Evolutionary conservation across 2,329 filamentous ascomycete species (phyloP), one percentile per base, ranked within the genome.

Genomic region (Trichophaea hybrida): DNA sequence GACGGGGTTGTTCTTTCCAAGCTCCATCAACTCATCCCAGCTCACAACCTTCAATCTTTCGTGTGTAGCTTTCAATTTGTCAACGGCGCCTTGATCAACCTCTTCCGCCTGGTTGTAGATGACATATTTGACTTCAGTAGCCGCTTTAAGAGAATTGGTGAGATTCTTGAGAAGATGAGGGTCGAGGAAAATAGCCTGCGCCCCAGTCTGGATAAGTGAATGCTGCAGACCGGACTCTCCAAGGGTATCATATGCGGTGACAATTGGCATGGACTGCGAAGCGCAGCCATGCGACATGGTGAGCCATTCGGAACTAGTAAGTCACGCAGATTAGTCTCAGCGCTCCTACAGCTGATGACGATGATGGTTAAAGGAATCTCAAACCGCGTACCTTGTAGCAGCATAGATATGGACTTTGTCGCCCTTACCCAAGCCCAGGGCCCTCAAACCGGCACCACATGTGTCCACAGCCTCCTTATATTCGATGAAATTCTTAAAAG

Each of bases 221-320:
- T 94, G 89, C 74, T 85, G 82, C 64, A 96, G 80, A 51, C 89
- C 90, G 63, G 84, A 82, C 69, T 88, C 80, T 57, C 90, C 90
- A 49, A 96, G 83, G 34, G 89, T 94, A 72, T 96, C 90, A 73
- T 96, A 96, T 55, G 90, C 89, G 50, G 91, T 97, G 55, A 96
- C 91, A 66, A 96, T 90, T 61, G 87, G 82, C 71, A 96, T 82
- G 49, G 87, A 90, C 73, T 97, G 91, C 13, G 89, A 90, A 17
- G 83, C 74, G 59, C 80, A 85, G 77, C 78, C 81, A 71, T 94
- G 88, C 51, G 90, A 86, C 68, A 86, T 81, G 58, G 84, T 81
- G 65, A 96, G 78, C 91, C 91, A 97, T 74, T 88, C 80, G 55
- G 82, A 79, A 72, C 86, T 88, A 62, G 15, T 53, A 59, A 58